A percentile compares a stretch with the other conserved stretches of the same genome.
Evolutionary conservation across 148 eudicot species (phyloP).

Genomic region (Silene uniflora): DNA sequence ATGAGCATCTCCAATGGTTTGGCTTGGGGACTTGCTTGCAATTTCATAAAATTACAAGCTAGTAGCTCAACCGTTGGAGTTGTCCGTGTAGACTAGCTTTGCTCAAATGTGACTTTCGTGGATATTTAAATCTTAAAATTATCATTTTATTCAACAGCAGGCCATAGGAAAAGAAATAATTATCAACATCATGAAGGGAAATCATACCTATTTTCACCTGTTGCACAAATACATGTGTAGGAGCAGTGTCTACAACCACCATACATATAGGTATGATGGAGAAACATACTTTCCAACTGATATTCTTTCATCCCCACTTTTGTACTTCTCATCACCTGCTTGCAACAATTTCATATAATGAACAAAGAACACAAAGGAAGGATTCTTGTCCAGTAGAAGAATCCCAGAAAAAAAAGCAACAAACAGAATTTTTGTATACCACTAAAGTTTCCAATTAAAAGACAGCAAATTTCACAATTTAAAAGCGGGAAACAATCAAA

Average conservation of each 20-base stretch:
- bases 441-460: background rate
- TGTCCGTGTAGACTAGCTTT: no score
- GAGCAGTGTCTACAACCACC: constrained; percentile 98
- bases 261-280: constrained; percentile 85
- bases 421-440: background rate
- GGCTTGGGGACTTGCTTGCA: no score
- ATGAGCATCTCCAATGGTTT: no score
- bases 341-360: constrained; percentile 7
- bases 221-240: constrained; percentile 96
- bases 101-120: no score
- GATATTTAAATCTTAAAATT: no score
- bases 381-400: constrained; percentile 2
- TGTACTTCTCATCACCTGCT: constrained; percentile 80
- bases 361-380: background rate
- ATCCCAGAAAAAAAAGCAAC: background rate
- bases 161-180: background rate
- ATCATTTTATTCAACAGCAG: background rate
- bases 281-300: constrained; percentile 92
- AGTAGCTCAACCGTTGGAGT: no score
- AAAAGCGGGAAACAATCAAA: background rate
- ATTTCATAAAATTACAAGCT: no score
- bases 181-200: background rate
- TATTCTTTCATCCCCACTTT: constrained; percentile 91
- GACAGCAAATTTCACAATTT: background rate
- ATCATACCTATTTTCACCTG: constrained; percentile 76